Conservation (phyloP, 495 filamentous ascomycete genomes). For the Daldinia concentrica region DNA sequence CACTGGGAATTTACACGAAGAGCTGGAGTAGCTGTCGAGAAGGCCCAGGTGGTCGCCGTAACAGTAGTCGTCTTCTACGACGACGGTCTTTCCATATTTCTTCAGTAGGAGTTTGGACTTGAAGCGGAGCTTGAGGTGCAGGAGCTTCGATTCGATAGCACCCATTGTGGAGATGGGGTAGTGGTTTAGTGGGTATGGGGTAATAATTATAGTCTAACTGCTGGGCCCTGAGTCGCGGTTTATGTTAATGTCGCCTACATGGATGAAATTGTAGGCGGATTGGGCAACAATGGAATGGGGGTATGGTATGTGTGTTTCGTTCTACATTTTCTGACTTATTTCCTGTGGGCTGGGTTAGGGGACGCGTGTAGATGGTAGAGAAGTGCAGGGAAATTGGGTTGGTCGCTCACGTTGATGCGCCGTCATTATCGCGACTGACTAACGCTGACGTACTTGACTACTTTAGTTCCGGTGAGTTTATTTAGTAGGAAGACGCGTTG, state of each 20-base stretch:
- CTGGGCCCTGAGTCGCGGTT: too few relatives aligned
- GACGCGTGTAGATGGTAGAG: not conserved
- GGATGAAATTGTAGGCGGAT: too few relatives aligned
- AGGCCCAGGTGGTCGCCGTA: not conserved
- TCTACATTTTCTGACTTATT: too few relatives aligned
- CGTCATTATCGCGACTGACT: conserved; percentile 4
- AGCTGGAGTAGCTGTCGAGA: not conserved
- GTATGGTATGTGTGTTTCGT: too few relatives aligned
- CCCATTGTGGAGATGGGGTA: not conserved
- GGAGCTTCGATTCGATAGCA: not conserved
- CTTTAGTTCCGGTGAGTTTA: not conserved
- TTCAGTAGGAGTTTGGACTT: not conserved
- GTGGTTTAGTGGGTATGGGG: not conserved
- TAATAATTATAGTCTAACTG: too few relatives aligned
- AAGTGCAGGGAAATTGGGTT: not conserved
- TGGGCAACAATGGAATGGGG: too few relatives aligned
- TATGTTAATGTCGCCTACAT: too few relatives aligned
- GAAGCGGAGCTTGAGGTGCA: not conserved
- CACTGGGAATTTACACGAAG: not conserved
- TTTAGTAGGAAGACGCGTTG: not conserved
- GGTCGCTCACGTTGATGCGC: not conserved
- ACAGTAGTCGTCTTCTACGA: not conserved
- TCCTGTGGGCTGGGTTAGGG: too few relatives aligned
- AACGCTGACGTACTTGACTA: conserved; percentile 1
- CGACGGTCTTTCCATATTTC: not conserved